Evolutionary conservation across 1,139 yeast species (phyloP).

Genomic region (Candida pseudoviswanathii): DNA sequence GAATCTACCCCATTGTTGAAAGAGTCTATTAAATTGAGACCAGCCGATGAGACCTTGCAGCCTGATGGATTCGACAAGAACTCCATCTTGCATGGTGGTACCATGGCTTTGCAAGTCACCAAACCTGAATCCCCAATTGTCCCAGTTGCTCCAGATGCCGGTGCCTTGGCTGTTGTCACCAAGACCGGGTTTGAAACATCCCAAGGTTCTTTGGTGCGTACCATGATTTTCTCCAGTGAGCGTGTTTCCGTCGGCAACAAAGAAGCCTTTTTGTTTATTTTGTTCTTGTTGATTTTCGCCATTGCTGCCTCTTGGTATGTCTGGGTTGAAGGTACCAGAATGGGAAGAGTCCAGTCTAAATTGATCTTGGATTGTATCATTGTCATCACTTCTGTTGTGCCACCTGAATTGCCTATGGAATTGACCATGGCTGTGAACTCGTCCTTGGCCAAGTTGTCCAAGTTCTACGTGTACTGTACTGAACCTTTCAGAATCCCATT

Average conservation of each 20-base stretch:
- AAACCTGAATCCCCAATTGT: constrained; percentile 55
- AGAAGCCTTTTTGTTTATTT: constrained; percentile 90
- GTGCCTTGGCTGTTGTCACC: constrained; percentile 87
- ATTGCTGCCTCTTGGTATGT: constrained; percentile 97
- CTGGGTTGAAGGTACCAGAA: constrained; percentile 95
- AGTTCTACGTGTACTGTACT: constrained; percentile 90
- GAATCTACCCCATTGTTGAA: constrained; percentile 96
- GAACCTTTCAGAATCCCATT: constrained; percentile 98
- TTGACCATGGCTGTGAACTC: constrained; percentile 96
- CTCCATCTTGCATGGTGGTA: constrained; percentile 92
- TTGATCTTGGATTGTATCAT: constrained; percentile 92
- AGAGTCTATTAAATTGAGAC: constrained; percentile 87
- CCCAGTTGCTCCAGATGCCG: constrained; percentile 78
- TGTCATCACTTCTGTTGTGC: constrained; percentile 95
- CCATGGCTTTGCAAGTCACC: constrained; percentile 91
- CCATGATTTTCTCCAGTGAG: constrained; percentile 96
- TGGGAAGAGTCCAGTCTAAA: constrained; percentile 95
- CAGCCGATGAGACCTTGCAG: constrained; percentile 64
- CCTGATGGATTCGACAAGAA: constrained; percentile 87
- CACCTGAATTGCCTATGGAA: constrained; percentile 99
- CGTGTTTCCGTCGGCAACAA: constrained; percentile 95
- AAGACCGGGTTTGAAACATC: constrained; percentile 98
- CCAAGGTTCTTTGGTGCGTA: constrained; percentile 96
- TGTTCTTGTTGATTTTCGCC: constrained; percentile 88
- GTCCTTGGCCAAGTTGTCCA: constrained; percentile 83